A percentile compares a stretch with the other conserved stretches of the same genome.
Evolutionary conservation across 2,329 filamentous ascomycete genomes (phyloP).

Genomic region (Lasiodiplodia citricola): DNA sequence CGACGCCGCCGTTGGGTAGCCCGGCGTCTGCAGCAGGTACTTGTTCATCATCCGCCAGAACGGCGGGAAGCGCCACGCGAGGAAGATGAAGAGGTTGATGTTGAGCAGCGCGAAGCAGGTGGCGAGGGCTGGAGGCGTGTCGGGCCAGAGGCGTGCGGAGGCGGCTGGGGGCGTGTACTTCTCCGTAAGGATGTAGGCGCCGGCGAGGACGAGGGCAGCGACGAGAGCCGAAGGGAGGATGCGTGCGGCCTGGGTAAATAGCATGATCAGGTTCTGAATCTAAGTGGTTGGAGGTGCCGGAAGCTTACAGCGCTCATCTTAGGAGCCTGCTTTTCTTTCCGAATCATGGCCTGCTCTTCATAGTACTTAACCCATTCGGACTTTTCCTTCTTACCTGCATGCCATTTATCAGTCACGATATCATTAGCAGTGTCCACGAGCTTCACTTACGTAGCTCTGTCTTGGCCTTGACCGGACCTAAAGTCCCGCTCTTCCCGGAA

Average conservation of each 20-base stretch:
- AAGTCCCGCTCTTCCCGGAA: neutral
- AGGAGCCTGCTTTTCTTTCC: constrained; percentile 36
- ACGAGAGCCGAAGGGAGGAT: constrained; percentile 42
- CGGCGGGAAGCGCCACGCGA: constrained; percentile 68
- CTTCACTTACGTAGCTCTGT: constrained; percentile 38
- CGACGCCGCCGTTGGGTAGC: constrained; percentile 66
- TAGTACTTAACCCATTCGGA: constrained; percentile 37
- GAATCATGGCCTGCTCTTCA: constrained; percentile 33
- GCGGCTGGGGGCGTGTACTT: constrained; percentile 40
- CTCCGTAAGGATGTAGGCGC: constrained; percentile 37
- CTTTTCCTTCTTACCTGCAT: constrained; percentile 29
- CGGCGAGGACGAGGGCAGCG: constrained; percentile 31
- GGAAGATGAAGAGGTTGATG: constrained; percentile 63
- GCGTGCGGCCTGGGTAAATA: constrained; percentile 37
- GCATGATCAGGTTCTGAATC: neutral
- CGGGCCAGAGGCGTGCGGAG: constrained; percentile 40
- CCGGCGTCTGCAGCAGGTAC: constrained; percentile 69
- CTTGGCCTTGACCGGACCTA: constrained; percentile 37
- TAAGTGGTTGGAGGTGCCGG: neutral
- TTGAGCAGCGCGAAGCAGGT: constrained; percentile 66
- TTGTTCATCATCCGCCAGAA: constrained; percentile 70
- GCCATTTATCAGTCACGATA: constrained; percentile 34
- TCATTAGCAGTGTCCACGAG: constrained; percentile 39
- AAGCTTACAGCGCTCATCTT: constrained; percentile 40
- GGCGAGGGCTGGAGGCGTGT: constrained; percentile 40